Percentiles rank a stretch among this genome's conserved stretches.
Conservation (phyloP, 1,284 basidiomycete species). For the Pholiota adiposa region DNA sequence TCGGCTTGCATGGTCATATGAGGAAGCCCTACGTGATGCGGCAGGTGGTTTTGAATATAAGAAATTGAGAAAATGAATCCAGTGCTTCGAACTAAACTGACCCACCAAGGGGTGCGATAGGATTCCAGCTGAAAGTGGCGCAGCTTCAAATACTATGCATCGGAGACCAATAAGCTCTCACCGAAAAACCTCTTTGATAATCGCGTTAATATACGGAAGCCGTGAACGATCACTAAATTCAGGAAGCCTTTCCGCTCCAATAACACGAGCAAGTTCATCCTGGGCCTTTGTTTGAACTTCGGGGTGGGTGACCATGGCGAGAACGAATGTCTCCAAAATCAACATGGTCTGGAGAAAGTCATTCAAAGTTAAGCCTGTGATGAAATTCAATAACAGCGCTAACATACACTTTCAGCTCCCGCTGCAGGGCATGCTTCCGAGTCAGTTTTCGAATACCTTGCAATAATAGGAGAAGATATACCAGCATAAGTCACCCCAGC, state of each 20-base stretch:
- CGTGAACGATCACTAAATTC: constrained; percentile 1
- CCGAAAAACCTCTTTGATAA: constrained; percentile 10
- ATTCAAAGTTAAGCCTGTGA: neutral
- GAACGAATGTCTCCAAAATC: constrained; percentile 47
- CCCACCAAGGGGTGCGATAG: constrained; percentile 7
- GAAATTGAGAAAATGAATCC: no score
- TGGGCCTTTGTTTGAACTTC: constrained; percentile 42
- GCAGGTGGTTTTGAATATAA: no score
- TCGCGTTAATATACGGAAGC: constrained; percentile 11
- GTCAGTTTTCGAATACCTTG: no score
- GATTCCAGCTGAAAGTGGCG: constrained; percentile 2
- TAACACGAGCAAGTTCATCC: constrained; percentile 19
- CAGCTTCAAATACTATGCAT: neutral
- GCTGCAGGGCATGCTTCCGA: constrained; percentile 22
- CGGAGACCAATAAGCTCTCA: neutral
- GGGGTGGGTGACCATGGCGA: constrained; percentile 53
- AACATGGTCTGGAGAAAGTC: constrained; percentile 41
- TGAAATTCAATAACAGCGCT: neutral
- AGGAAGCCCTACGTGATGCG: constrained; percentile 32
- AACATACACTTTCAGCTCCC: constrained; percentile 41
- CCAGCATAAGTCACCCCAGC: constrained; percentile 43
- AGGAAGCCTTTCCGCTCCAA: constrained; percentile 2
- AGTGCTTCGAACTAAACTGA: no score
- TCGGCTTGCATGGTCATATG: constrained; percentile 42
- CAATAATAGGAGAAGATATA: constrained; percentile 12